Evolutionary conservation across 441 rosid species (phyloP).

Genomic region (Pelargonium hybrid): DNA sequence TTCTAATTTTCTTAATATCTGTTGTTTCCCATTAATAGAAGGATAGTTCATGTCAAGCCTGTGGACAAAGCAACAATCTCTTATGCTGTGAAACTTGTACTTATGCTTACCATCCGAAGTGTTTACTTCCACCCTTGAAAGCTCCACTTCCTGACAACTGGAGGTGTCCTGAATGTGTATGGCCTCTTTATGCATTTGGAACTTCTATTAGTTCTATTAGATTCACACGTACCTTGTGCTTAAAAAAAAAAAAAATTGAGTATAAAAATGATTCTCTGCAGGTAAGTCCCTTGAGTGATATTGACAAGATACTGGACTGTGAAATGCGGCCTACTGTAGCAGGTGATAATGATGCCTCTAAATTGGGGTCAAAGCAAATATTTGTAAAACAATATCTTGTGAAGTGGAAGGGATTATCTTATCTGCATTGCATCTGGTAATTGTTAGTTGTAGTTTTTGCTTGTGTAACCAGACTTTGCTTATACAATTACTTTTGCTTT

Average conservation of each 20-base stretch:
- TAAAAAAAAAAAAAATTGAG: neutral
- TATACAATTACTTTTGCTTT: too few relatives aligned
- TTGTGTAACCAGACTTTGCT: too few relatives aligned
- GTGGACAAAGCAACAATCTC: slow-evolving; percentile 69
- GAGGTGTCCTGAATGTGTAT: slow-evolving; percentile 99
- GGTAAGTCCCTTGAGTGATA: slow-evolving; percentile 91
- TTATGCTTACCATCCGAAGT: slow-evolving; percentile 71
- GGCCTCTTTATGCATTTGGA: slow-evolving; percentile 19
- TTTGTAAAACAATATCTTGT: slow-evolving; percentile 93
- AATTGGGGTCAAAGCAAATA: slow-evolving; percentile 57
- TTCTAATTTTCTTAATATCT: neutral
- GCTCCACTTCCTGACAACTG: slow-evolving; percentile 61
- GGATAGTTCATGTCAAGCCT: slow-evolving; percentile 82
- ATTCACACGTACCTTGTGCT: neutral
- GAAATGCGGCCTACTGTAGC: slow-evolving; percentile 93
- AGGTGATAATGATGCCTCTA: slow-evolving; percentile 53
- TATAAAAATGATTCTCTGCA: slow-evolving; percentile 27
- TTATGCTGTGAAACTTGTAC: slow-evolving; percentile 76
- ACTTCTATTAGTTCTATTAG: slow-evolving; percentile 7
- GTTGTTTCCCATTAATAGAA: slow-evolving; percentile 34
- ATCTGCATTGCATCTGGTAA: slow-evolving; percentile 96
- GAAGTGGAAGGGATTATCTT: slow-evolving; percentile 96
- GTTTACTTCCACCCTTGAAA: slow-evolving; percentile 72
- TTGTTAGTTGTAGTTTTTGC: neutral
- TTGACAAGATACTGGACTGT: slow-evolving; percentile 84